Conservation (phyloP, 2,329 filamentous ascomycete genomes). For the Ceratocystis papillata region DNA sequence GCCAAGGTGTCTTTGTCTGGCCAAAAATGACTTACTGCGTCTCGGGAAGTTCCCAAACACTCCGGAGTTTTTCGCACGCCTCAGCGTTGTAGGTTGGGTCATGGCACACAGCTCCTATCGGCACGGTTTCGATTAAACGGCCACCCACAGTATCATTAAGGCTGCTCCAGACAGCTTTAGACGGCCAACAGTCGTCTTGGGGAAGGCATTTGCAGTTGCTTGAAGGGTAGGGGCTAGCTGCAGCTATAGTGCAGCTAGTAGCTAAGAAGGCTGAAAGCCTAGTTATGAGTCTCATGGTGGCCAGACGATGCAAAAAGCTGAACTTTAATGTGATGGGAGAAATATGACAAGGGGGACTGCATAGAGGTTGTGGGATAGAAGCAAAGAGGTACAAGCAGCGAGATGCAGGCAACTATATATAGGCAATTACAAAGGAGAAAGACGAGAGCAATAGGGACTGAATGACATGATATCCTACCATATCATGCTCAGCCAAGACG, state of each 20-base stretch:
- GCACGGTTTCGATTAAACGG: constrained; percentile 41
- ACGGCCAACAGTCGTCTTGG: constrained; percentile 46
- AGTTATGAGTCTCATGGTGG: neutral
- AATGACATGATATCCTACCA: too few relatives aligned
- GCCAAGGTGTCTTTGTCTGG: too few relatives aligned
- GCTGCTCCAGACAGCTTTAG: constrained; percentile 35
- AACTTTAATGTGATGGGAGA: neutral
- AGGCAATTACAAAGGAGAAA: too few relatives aligned
- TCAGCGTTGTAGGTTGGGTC: constrained; percentile 36
- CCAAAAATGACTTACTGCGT: constrained; percentile 30
- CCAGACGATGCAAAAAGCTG: neutral
- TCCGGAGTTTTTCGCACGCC: constrained; percentile 34
- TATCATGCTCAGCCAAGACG: too few relatives aligned
- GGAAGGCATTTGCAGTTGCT: constrained; percentile 38
- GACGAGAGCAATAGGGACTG: too few relatives aligned
- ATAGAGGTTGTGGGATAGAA: too few relatives aligned
- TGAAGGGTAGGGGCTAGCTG: constrained; percentile 2
- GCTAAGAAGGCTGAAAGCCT: constrained; percentile 17
- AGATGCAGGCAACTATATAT: too few relatives aligned
- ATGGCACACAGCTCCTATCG: constrained; percentile 45
- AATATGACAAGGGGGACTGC: neutral
- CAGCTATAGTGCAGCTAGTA: neutral
- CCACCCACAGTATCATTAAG: constrained; percentile 45
- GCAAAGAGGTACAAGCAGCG: too few relatives aligned
- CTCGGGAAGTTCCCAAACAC: constrained; percentile 31